Conservation (phyloP, 352 stramenopile genomes). For the Phytopythium mirpurense region DNA sequence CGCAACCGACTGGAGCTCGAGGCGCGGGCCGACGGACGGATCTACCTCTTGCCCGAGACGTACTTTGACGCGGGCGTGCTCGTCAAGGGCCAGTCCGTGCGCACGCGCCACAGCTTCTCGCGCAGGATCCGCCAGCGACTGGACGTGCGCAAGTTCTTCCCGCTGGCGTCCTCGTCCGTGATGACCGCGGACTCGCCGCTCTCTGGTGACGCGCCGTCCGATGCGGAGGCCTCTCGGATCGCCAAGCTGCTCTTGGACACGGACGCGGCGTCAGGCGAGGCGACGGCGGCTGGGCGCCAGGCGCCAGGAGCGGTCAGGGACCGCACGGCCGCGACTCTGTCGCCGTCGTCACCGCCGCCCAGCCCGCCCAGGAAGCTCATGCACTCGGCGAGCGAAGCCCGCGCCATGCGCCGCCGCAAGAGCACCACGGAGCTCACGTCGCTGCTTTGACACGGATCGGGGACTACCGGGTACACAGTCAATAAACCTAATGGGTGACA, state of each 20-base stretch:
- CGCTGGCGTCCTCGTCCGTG: constrained; percentile 8
- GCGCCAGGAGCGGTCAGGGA: constrained; percentile 1
- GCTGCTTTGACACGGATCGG: not conserved
- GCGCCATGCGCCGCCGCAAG: constrained; percentile 55
- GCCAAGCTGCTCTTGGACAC: constrained; percentile 14
- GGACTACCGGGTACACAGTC: too few relatives aligned
- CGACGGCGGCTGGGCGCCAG: not conserved
- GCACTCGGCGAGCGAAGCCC: constrained; percentile 6
- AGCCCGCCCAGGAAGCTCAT: constrained; percentile 13
- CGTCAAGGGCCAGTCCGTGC: constrained; percentile 40
- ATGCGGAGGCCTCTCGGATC: not conserved
- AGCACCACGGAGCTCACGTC: constrained; percentile 32
- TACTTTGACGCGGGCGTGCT: constrained; percentile 57
- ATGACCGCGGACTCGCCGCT: constrained; percentile 8
- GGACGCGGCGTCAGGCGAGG: constrained; percentile 3
- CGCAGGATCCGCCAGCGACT: constrained; percentile 49
- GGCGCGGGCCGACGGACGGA: constrained; percentile 21
- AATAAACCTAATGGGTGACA: too few relatives aligned
- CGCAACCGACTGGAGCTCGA: constrained; percentile 34
- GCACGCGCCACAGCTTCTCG: constrained; percentile 41
- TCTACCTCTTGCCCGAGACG: constrained; percentile 42
- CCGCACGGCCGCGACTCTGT: constrained; percentile 1
- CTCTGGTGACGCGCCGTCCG: not conserved
- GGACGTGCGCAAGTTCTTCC: constrained; percentile 44
- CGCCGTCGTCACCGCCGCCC: constrained; percentile 1